These are phyloP conservation scores for Fomes fomentarius DNA, from an alignment of 1,284 basidiomycete genomes.

Conservation along the genomic window DNA sequence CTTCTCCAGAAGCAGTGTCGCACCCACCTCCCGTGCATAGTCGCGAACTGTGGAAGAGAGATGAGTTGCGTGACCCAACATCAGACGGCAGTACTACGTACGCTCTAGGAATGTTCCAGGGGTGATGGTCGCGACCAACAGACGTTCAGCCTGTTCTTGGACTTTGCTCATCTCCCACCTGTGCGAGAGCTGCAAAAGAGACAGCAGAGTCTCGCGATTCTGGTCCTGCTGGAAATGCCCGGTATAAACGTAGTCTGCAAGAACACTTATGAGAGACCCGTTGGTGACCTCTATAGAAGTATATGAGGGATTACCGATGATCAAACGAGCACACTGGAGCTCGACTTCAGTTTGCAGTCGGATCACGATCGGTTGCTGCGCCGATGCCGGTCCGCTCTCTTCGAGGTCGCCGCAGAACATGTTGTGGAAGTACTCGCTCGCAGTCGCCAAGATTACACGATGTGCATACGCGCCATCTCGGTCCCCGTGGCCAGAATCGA, in stretches of 20 bases:
- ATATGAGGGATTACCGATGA: neutral
- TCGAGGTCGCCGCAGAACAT: slow-evolving; percentile 33
- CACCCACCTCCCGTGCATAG: slow-evolving; percentile 3
- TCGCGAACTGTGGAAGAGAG: slow-evolving; percentile 6
- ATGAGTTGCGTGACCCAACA: neutral
- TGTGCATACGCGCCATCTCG: slow-evolving; percentile 34
- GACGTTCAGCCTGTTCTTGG: slow-evolving; percentile 4
- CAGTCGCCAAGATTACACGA: slow-evolving; percentile 34
- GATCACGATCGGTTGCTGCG: slow-evolving; percentile 23
- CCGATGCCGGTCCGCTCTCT: slow-evolving; percentile 22
- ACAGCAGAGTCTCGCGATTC: slow-evolving; percentile 13
- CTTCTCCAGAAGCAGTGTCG: slow-evolving; percentile 3
- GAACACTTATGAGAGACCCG: neutral
- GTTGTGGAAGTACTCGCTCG: slow-evolving; percentile 31
- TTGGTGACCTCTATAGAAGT: neutral
- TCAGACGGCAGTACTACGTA: slow-evolving; percentile 6
- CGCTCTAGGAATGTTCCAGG: slow-evolving; percentile 12
- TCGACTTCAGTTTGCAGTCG: slow-evolving; percentile 22
- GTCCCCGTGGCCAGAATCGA: slow-evolving; percentile 14
- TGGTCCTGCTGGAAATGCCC: slow-evolving; percentile 12
- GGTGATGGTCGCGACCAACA: slow-evolving; percentile 14
- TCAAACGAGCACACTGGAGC: slow-evolving; percentile 1
- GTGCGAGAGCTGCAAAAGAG: slow-evolving; percentile 18
- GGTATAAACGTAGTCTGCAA: slow-evolving; percentile 25
- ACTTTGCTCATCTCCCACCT: slow-evolving; percentile 18